Evolutionary conservation across 129 eudicot genomes (phyloP).

Genomic region (Artemisia annua): DNA sequence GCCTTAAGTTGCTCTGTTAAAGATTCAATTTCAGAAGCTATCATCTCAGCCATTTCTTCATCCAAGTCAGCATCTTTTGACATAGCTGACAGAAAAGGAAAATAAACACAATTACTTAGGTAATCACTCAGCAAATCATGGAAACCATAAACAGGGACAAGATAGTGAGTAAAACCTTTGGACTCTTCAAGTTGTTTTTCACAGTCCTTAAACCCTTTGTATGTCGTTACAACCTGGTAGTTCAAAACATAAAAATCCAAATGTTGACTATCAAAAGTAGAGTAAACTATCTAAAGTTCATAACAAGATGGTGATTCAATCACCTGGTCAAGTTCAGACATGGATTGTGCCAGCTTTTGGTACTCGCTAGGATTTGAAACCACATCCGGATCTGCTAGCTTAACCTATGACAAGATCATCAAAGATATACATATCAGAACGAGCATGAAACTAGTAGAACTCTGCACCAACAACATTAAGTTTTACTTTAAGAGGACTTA

Average conservation of each 20-base stretch:
- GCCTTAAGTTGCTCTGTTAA: conserved; percentile 55
- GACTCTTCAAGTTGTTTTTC: conserved; percentile 93
- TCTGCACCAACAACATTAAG: background rate
- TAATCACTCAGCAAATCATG: conserved; percentile 8
- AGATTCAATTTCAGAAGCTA: conserved; percentile 71
- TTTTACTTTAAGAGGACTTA: background rate
- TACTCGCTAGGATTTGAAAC: conserved; percentile 91
- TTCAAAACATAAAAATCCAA: conserved; percentile 24
- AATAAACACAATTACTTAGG: background rate
- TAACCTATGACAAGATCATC: conserved; percentile 48
- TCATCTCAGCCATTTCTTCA: conserved; percentile 96
- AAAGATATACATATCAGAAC: conserved; percentile 6
- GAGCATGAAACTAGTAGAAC: conserved; percentile 4
- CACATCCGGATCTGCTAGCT: conserved; percentile 94
- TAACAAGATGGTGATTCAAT: background rate
- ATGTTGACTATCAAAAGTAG: background rate
- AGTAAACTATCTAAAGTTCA: background rate
- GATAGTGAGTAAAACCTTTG: conserved; percentile 58
- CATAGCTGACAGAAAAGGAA: conserved; percentile 55
- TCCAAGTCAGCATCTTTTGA: conserved; percentile 76
- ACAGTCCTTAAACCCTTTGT: conserved; percentile 79
- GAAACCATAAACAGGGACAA: background rate
- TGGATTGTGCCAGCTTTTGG: conserved; percentile 87
- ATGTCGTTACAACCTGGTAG: conserved; percentile 80
- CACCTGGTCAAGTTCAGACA: conserved; percentile 94